phyloP scores from a whole-genome alignment of 2,329 filamentous ascomycete species.

The Colletotrichum godetiae region DNA sequence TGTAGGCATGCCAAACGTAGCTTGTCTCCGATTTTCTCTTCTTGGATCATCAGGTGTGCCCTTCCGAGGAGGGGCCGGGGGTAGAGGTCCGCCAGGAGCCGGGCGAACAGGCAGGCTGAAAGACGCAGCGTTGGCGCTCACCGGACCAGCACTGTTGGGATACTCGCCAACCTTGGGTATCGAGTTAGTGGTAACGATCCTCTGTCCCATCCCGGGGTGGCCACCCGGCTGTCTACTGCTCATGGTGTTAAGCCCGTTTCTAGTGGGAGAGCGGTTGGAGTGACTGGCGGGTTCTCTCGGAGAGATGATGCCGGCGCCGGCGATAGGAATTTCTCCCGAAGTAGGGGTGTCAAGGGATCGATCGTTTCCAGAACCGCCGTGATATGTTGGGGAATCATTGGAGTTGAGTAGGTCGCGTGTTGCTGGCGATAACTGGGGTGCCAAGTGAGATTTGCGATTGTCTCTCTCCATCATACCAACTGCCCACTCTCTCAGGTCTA shows the following conservation, averaged over 20 bases:
- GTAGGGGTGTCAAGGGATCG: slow-evolving; percentile 70
- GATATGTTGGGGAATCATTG: slow-evolving; percentile 67
- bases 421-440: slow-evolving; percentile 81
- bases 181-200: slow-evolving; percentile 64
- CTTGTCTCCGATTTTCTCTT: slow-evolving; percentile 64
- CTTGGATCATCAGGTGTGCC: slow-evolving; percentile 65
- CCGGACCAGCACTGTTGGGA: slow-evolving; percentile 50
- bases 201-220: slow-evolving; percentile 65
- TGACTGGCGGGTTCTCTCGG: slow-evolving; percentile 62
- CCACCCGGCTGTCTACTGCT: slow-evolving; percentile 52
- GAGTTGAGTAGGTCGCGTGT: slow-evolving; percentile 80
- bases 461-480: slow-evolving; percentile 93
- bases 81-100: slow-evolving; percentile 69
- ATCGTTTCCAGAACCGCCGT: slow-evolving; percentile 54
- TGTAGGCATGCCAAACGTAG: slow-evolving; percentile 61
- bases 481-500: slow-evolving; percentile 94
- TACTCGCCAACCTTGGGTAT: slow-evolving; percentile 59
- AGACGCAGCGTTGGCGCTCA: slow-evolving; percentile 59
- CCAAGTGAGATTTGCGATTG: slow-evolving; percentile 94
- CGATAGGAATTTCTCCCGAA: slow-evolving; percentile 78
- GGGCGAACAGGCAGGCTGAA: slow-evolving; percentile 75
- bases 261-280: slow-evolving; percentile 62
- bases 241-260: slow-evolving; percentile 58
- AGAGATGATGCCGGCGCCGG: slow-evolving; percentile 64
- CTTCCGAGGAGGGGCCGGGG: slow-evolving; percentile 70